Evolutionary conservation across 108 stramenopile species (phyloP), one percentile per base, ranked within the genome.

Genomic region (Nitzschia putrida): DNA sequence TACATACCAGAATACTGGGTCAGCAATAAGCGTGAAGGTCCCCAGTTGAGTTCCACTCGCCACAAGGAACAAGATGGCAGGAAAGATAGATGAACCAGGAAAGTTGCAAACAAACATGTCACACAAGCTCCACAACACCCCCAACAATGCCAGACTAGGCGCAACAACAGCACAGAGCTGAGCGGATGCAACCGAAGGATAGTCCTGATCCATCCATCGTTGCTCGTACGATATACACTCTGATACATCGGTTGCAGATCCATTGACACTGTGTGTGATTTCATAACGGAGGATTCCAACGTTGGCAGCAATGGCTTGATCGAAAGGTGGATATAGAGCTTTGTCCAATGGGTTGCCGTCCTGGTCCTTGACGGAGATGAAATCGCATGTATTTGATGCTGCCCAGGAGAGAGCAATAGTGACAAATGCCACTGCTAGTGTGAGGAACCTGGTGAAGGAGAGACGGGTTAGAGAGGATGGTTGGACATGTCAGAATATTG

Each of bases 1-100:
- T n/a, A 52, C 70, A 38, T 38, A 71, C 70, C 73, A 74, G 51
- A 74, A 74, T 13, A 44, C 73, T 47, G 73, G 73, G 66, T 74
- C 73, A 3, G 73, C 73, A 20, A 74, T n/a, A 2, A 74, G 11
- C 5, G 40, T 22, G 51, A 66, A 74, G 10, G 63, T 64, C 38
- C 65, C 73, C 7, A 44, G 55, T 59, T 66, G 65, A 39, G 66
- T 16, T 22, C 56, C 64, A 14, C 43, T 58, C 3, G 73, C 73
- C 21, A 42, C 23, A 8, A 74, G 11, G 23, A 66, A 66, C 20
- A 74, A 52, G 12, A 66, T 20, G 8, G 45, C 54, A 14, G 39
- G 45, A 44, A 47, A 21, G 8, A 66, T 24, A 29, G n/a, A 47
- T 7, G 53, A 57, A 25, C 60, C 74, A 44, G 38, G 10, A 26